A percentile compares a stretch with the other conserved stretches of the same genome.
Evolutionary conservation across 371 early-diverging fungal genomes (phyloP).

Genomic region (Mortierella sp.): DNA sequence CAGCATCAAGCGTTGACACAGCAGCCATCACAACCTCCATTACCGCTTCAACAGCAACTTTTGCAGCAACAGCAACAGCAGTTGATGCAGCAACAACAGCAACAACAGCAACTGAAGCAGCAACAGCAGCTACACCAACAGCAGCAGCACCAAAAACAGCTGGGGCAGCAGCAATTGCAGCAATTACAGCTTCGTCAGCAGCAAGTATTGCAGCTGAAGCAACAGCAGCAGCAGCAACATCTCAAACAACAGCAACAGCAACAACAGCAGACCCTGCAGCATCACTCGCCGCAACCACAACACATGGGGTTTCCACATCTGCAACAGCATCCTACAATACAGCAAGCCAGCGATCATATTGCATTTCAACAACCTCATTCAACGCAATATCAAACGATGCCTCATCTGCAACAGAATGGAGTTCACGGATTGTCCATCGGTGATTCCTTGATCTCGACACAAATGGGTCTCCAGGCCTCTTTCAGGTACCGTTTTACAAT

Average conservation of each 20-base stretch:
- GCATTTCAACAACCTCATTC: constrained; percentile 4
- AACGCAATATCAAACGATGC: constrained; percentile 2
- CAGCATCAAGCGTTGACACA: neutral
- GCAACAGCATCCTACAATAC: neutral
- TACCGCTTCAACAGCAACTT: constrained; percentile 1
- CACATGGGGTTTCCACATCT: neutral
- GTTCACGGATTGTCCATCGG: neutral
- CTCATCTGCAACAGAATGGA: constrained; percentile 6
- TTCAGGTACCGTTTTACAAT: neutral
- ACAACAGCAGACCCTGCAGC: constrained; percentile 1
- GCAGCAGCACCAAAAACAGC: neutral
- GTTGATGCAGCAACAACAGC: neutral
- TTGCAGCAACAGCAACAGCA: constrained; percentile 7
- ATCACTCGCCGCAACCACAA: neutral
- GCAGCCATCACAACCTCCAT: neutral
- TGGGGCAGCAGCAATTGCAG: neutral
- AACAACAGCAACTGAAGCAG: constrained; percentile 15
- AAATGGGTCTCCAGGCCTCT: neutral
- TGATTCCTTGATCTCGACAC: neutral
- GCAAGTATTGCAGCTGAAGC: neutral
- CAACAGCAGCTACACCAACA: constrained; percentile 2
- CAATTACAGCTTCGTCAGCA: constrained; percentile 13
- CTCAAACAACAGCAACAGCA: neutral
- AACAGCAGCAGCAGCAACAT: neutral
- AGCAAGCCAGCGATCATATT: neutral